Evolutionary conservation across 2,329 filamentous ascomycete species (phyloP).

Genomic region (Pseudogymnoascus sp.): DNA sequence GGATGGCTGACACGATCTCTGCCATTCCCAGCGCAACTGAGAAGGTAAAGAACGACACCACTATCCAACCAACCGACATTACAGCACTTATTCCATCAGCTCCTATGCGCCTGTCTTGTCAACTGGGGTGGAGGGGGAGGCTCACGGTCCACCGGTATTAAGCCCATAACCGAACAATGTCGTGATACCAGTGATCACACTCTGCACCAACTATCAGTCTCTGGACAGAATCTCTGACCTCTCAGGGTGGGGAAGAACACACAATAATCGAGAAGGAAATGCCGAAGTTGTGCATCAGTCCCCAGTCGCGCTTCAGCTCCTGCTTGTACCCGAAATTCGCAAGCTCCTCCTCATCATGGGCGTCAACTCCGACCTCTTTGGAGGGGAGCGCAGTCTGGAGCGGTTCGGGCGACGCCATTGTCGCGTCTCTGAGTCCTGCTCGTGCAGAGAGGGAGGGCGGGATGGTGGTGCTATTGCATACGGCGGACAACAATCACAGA

Average conservation of each 20-base stretch:
- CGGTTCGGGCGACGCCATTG: neutral
- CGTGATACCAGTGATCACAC: constrained; percentile 52
- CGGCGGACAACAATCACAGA: neutral
- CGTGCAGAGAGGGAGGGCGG: neutral
- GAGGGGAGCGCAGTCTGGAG: neutral
- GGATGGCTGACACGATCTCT: constrained; percentile 53
- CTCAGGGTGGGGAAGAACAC: constrained; percentile 19
- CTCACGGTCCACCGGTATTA: constrained; percentile 46
- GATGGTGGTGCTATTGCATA: neutral
- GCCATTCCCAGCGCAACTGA: constrained; percentile 49
- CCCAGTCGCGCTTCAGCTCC: constrained; percentile 51
- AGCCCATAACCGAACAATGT: constrained; percentile 52
- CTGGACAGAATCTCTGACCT: neutral
- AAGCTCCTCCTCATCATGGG: constrained; percentile 42
- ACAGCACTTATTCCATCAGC: constrained; percentile 26
- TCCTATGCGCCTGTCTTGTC: constrained; percentile 14
- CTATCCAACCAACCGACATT: constrained; percentile 50
- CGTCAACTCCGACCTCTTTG: neutral
- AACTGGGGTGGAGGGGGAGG: constrained; percentile 32
- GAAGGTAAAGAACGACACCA: constrained; percentile 49
- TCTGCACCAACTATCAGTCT: constrained; percentile 29
- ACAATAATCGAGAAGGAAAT: constrained; percentile 57
- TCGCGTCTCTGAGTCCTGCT: neutral
- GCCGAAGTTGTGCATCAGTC: constrained; percentile 52
- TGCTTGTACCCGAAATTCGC: constrained; percentile 54